Percentiles rank a stretch among this genome's conserved stretches.
These are phyloP conservation scores for Calonectria multiphialidica DNA, from an alignment of 2,329 filamentous ascomycete species.

Conservation along the genomic window DNA sequence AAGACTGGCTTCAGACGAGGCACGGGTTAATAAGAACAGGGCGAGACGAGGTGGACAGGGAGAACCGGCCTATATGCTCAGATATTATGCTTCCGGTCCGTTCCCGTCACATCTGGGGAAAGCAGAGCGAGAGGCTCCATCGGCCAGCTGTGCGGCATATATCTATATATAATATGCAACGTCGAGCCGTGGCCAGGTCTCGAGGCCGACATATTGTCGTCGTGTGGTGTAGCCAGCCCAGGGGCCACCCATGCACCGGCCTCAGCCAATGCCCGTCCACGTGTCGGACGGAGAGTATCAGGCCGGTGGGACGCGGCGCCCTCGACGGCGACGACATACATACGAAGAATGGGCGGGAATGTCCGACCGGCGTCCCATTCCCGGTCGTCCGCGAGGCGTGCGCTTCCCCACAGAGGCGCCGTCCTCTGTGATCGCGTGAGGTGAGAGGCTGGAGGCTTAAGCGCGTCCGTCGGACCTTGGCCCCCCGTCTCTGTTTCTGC, in stretches of 20 bases:
- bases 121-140: neutral
- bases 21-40: neutral
- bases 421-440: neutral
- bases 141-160: constrained; percentile 27
- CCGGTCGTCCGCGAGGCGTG: constrained; percentile 1
- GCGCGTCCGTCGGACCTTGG: constrained; percentile 5
- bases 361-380: constrained; percentile 15
- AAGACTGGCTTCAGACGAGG: neutral
- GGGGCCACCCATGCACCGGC: constrained; percentile 17
- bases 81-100: constrained; percentile 19
- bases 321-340: neutral
- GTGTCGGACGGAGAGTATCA: constrained; percentile 19
- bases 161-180: constrained; percentile 4
- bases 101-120: constrained; percentile 27
- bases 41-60: constrained; percentile 5
- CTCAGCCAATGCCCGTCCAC: constrained; percentile 5
- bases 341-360: constrained; percentile 15
- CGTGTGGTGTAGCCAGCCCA: neutral
- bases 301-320: constrained; percentile 17
- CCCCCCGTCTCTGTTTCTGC: neutral
- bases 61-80: constrained; percentile 14
- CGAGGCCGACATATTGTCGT: constrained; percentile 22
- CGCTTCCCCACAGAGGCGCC: constrained; percentile 11
- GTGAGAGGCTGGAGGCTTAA: constrained; percentile 2
- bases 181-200: neutral